These are phyloP conservation scores for Pisolithus sp. DNA, from an alignment of 768 basidiomycete species.

Conservation along the genomic window DNA sequence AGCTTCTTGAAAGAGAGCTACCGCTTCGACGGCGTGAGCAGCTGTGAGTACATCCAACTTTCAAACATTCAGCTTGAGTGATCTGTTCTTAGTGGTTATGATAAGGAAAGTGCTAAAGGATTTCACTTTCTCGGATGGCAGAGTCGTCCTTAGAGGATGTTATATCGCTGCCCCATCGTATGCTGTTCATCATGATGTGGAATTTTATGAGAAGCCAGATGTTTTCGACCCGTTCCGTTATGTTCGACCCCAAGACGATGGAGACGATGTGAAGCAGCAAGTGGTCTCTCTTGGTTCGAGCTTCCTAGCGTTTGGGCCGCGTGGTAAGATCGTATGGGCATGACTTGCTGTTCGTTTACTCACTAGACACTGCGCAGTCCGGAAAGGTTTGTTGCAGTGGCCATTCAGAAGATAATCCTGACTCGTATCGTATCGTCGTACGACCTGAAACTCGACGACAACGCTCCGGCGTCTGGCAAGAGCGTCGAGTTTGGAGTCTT, in stretches of 20 bases:
- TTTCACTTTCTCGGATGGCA: slow-evolving; percentile 32
- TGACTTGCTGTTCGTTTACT: background rate
- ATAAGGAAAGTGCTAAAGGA: slow-evolving; percentile 24
- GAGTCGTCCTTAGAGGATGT: slow-evolving; percentile 24
- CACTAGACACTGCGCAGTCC: slow-evolving; percentile 6
- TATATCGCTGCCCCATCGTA: background rate
- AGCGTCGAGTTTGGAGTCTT: background rate
- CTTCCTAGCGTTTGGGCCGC: slow-evolving; percentile 30
- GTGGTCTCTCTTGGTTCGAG: slow-evolving; percentile 26
- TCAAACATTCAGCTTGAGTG: background rate
- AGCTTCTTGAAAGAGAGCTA: slow-evolving; percentile 34
- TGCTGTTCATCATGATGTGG: background rate
- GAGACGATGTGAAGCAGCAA: slow-evolving; percentile 6
- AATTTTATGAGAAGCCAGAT: background rate
- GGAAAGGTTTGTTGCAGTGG: slow-evolving; percentile 37
- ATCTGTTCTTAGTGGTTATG: slow-evolving; percentile 19
- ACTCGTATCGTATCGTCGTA: slow-evolving; percentile 33
- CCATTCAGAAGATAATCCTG: slow-evolving; percentile 34
- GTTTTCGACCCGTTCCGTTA: background rate
- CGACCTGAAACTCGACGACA: slow-evolving; percentile 43
- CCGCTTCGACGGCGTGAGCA: slow-evolving; percentile 20
- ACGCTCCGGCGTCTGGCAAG: slow-evolving; percentile 24
- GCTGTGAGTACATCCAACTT: slow-evolving; percentile 5
- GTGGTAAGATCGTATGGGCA: slow-evolving; percentile 5
- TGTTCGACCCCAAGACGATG: background rate